Base-by-base conservation (phyloP, 352 stramenopile genomes). In the Globisporangium cylindrosporum region DNA sequence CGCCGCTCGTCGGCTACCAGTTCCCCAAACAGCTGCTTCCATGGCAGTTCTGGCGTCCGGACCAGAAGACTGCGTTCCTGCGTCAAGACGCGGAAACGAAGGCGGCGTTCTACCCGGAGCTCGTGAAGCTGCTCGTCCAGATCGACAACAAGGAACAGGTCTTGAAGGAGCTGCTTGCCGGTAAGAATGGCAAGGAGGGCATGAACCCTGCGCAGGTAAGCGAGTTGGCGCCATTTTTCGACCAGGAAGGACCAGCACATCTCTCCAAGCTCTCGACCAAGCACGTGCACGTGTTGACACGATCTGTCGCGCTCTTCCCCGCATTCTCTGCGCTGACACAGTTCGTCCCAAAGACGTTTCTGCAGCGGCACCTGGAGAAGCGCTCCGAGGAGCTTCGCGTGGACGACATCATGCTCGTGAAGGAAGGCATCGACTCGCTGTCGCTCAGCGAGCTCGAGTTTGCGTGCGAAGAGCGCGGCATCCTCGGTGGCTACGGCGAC, bases 31-130 rank as follows among this genome's bases (percentile, higher is more conserved):
- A 91, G 59, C 51, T 93, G 25, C 71, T 95, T 60, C 86, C 88
- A 8, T 93, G 84, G 84, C 88, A 95, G 72, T 95, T 95, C 74
- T 95, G 88, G 88, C 79, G 86, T 7, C 74, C 86, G 1, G 85
- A 91, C 20, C 86, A 95, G 59, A 92, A 90, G 73, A 92, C 84
- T n/a, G 76, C 89, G 70, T 95, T 95, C 73, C 79, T 94, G 24
- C 73, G 70, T 9, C 76, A 93, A 61, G 83, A 94, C 62, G 86
- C 81, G 1, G 61, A 76, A 15, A 66, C 79, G 18, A 76, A 82
- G 29, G 78, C 86, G 6, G 62, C 61, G 24, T 90, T 80, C 64
- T 92, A 94, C 71, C 80, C 81, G 6, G 64, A 89, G 63, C 71
- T 95, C 38, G 62, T 79, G 4, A 58, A 86, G 29, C 67, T 90